Conservation (phyloP, 345 rosid genomes). For the Melaleuca alternifolia region DNA sequence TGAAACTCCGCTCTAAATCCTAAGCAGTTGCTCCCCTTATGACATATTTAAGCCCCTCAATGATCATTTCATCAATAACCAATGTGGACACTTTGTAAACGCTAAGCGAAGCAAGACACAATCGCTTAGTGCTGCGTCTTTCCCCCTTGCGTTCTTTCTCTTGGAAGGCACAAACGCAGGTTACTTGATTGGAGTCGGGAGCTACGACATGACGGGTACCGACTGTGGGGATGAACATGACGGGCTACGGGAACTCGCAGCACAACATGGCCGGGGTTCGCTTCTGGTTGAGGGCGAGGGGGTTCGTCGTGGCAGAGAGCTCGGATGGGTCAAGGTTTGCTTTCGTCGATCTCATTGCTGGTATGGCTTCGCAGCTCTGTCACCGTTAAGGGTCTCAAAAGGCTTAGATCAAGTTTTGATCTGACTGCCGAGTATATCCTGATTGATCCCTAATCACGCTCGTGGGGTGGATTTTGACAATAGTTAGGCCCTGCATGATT, state of each 20-base stretch:
- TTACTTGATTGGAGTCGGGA: constrained; percentile 44
- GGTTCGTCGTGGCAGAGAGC: constrained; percentile 39
- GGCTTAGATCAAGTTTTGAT: constrained; percentile 26
- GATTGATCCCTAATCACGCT: background rate
- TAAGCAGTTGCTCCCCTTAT: background rate
- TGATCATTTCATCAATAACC: background rate
- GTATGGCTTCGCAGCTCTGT: constrained; percentile 68
- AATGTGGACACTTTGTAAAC: background rate
- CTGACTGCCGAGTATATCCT: background rate
- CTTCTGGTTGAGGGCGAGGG: constrained; percentile 44
- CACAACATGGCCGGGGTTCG: constrained; percentile 47
- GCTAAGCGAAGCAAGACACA: background rate
- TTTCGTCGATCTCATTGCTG: constrained; percentile 46
- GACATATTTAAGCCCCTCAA: background rate
- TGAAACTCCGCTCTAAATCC: background rate
- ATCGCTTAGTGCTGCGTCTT: too few relatives aligned
- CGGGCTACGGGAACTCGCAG: constrained; percentile 48
- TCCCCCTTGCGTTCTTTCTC: too few relatives aligned
- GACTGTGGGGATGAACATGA: constrained; percentile 46
- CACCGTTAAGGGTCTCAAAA: constrained; percentile 28
- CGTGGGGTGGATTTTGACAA: background rate
- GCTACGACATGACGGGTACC: constrained; percentile 58
- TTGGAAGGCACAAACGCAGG: background rate
- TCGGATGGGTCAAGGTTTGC: constrained; percentile 33
- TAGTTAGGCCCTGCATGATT: too few relatives aligned